A percentile compares a stretch with the other conserved stretches of the same genome.
These are phyloP conservation scores for Prinsepia uniflora DNA, from an alignment of 306 rosid genomes.

Conservation along the genomic window DNA sequence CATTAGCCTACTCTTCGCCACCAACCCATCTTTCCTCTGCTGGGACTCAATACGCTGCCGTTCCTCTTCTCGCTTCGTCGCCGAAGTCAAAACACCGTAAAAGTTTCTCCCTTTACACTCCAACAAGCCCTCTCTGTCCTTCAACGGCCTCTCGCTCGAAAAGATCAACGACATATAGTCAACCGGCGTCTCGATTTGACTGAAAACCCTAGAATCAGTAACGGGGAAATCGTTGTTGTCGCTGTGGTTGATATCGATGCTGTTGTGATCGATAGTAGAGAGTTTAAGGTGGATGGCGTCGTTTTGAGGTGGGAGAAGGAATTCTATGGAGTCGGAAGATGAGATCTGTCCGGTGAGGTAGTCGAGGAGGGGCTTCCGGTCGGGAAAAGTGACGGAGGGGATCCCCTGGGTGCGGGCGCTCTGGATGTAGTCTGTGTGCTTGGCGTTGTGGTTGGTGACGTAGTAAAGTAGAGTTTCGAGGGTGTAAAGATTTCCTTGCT, in stretches of 20 bases:
- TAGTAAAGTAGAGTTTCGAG: slow-evolving; percentile 89
- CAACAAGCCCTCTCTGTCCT: slow-evolving; percentile 72
- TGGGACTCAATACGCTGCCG: slow-evolving; percentile 83
- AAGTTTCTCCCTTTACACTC: slow-evolving; percentile 85
- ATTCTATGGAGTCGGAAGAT: slow-evolving; percentile 77
- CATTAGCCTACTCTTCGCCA: slow-evolving; percentile 85
- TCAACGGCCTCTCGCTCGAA: slow-evolving; percentile 64
- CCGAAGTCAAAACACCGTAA: slow-evolving; percentile 57
- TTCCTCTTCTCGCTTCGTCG: slow-evolving; percentile 91
- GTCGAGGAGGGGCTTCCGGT: slow-evolving; percentile 81
- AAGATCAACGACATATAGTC: slow-evolving; percentile 54
- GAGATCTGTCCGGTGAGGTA: slow-evolving; percentile 75
- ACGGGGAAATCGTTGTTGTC: neutral
- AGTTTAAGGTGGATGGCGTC: slow-evolving; percentile 26
- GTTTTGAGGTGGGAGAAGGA: slow-evolving; percentile 52
- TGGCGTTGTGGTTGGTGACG: slow-evolving; percentile 66
- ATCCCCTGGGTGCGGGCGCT: slow-evolving; percentile 70
- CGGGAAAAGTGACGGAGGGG: slow-evolving; percentile 78
- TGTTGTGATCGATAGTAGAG: slow-evolving; percentile 23
- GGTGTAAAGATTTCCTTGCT: slow-evolving; percentile 88
- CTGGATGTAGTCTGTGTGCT: slow-evolving; percentile 86
- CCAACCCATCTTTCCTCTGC: slow-evolving; percentile 90
- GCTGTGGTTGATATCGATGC: neutral
- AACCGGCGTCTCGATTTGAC: slow-evolving; percentile 14
- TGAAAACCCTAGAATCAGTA: neutral